These are phyloP conservation scores for Exophiala sp. DNA, from an alignment of 2,329 filamentous ascomycete species.

Conservation along the genomic window DNA sequence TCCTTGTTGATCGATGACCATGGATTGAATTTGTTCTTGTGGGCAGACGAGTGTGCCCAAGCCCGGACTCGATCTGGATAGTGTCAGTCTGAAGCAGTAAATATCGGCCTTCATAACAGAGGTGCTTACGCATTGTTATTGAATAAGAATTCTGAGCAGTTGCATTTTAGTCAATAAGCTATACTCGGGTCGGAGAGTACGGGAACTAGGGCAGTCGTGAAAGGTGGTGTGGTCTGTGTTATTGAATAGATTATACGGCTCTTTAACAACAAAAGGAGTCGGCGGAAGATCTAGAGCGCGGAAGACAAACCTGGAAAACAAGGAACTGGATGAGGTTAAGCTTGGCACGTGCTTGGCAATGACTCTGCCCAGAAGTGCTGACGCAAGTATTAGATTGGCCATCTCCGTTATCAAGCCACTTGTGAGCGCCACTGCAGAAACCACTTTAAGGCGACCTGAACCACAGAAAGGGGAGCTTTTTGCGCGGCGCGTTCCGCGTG, in stretches of 20 bases:
- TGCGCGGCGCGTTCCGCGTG: no score
- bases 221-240: not conserved
- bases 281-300: not conserved
- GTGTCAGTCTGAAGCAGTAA: not conserved
- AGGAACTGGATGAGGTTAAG: not conserved
- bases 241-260: no score
- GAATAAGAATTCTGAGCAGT: not conserved
- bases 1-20: conserved; percentile 15
- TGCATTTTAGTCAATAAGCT: not conserved
- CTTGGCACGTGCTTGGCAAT: not conserved
- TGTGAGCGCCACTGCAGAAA: no score
- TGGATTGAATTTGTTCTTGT: conserved; percentile 27
- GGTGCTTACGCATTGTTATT: conserved; percentile 18
- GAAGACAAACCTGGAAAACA: not conserved
- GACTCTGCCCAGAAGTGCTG: not conserved
- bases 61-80: conserved; percentile 21
- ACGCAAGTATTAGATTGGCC: not conserved
- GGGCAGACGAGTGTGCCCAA: conserved; percentile 26
- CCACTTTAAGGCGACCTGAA: no score
- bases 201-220: not conserved
- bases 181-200: not conserved
- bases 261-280: no score
- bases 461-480: no score
- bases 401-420: no score
- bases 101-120: not conserved